Conservation (phyloP, 164 flowering plant genomes). For the Magnolia officinalis region DNA sequence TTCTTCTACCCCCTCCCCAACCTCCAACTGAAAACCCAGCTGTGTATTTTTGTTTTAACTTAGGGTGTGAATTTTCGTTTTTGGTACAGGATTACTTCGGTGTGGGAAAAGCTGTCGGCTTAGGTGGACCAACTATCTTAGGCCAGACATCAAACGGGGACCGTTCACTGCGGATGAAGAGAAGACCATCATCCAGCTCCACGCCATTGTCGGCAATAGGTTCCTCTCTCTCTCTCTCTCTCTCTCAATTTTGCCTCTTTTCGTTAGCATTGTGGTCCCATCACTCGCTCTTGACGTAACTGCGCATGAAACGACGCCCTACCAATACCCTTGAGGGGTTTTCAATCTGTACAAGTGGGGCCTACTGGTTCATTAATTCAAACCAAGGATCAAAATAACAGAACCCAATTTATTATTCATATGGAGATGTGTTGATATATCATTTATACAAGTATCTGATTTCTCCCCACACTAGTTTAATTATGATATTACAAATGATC, state of each 20-base stretch:
- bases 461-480: no score
- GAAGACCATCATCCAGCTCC: constrained; percentile 77
- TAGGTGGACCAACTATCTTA: constrained; percentile 90
- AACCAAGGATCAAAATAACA: no score
- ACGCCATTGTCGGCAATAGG: constrained; percentile 92
- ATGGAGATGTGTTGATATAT: no score
- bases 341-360: not conserved
- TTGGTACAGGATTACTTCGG: constrained; percentile 64
- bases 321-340: not conserved
- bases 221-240: constrained; percentile 16
- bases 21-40: not conserved
- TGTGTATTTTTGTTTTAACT: not conserved
- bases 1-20: no score
- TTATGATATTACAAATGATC: no score
- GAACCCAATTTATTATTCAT: no score
- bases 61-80: not conserved
- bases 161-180: constrained; percentile 84
- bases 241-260: not conserved
- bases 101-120: constrained; percentile 98
- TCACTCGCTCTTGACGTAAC: not conserved
- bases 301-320: not conserved
- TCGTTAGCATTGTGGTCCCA: not conserved
- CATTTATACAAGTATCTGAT: no score
- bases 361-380: not conserved
- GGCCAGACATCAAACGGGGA: constrained; percentile 92